These are phyloP conservation scores for Mycena crocata DNA, from an alignment of 768 basidiomycete genomes.

Conservation along the genomic window DNA sequence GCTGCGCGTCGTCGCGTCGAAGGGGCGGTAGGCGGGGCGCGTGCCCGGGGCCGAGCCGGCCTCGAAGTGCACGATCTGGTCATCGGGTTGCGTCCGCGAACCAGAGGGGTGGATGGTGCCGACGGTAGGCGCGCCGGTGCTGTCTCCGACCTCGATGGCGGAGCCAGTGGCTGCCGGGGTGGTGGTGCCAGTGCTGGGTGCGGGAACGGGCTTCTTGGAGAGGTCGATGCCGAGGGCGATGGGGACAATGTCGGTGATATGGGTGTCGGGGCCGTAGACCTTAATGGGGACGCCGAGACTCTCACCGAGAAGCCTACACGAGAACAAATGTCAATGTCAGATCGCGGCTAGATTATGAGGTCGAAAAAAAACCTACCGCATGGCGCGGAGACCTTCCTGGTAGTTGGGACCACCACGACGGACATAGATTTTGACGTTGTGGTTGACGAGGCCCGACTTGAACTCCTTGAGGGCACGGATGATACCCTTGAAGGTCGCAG, in stretches of 20 bases:
- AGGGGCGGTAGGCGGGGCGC: constrained; percentile 90
- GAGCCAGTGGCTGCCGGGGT: constrained; percentile 58
- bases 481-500: constrained; percentile 99
- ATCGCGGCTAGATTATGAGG: not conserved
- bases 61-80: constrained; percentile 93
- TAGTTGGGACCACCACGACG: constrained; percentile 99
- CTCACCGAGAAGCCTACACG: constrained; percentile 80
- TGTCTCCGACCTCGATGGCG: constrained; percentile 48
- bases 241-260: constrained; percentile 98
- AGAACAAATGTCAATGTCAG: not conserved
- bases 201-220: constrained; percentile 51
- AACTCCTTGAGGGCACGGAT: constrained; percentile 96
- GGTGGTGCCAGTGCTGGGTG: constrained; percentile 61
- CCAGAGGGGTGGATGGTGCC: constrained; percentile 84
- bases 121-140: constrained; percentile 58
- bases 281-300: constrained; percentile 96
- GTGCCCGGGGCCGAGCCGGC: constrained; percentile 49
- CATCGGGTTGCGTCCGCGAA: constrained; percentile 84
- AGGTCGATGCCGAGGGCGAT: constrained; percentile 92
- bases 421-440: constrained; percentile 94
- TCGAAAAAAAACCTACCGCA: constrained; percentile 60
- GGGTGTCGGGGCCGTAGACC: constrained; percentile 97
- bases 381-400: constrained; percentile 97
- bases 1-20: constrained; percentile 93
- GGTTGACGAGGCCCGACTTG: constrained; percentile 84